These are phyloP conservation scores for Deinandra increscens DNA, from an alignment of 129 eudicot species.

Conservation along the genomic window DNA sequence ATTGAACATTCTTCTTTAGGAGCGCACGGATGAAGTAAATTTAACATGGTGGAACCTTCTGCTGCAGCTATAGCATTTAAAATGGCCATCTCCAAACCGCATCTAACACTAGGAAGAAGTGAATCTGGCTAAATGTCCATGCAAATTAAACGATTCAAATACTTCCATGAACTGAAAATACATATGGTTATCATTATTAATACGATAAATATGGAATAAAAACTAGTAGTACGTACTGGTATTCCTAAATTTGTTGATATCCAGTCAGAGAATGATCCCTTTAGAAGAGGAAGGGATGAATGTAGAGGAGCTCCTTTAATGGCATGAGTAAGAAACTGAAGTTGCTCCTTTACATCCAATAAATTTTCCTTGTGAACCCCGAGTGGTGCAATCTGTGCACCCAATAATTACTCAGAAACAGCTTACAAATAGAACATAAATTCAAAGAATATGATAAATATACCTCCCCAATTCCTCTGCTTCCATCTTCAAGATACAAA, in stretches of 20 bases:
- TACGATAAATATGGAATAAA: background rate
- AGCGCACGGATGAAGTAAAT: constrained; percentile 43
- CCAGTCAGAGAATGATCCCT: constrained; percentile 74
- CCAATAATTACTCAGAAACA: constrained; percentile 15
- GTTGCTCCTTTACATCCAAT: constrained; percentile 79
- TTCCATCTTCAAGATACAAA: constrained; percentile 78
- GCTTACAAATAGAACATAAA: background rate
- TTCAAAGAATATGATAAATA: background rate
- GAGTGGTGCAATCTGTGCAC: constrained; percentile 84
- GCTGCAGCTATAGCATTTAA: constrained; percentile 75
- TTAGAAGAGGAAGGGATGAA: constrained; percentile 62
- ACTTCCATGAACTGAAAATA: background rate
- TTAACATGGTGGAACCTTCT: constrained; percentile 53
- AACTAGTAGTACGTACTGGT: constrained; percentile 45
- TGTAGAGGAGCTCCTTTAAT: constrained; percentile 45
- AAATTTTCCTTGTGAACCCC: constrained; percentile 61
- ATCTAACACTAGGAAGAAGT: constrained; percentile 86
- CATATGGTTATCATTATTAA: background rate
- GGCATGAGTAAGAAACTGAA: constrained; percentile 71
- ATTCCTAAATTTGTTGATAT: constrained; percentile 75
- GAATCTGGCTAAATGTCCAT: constrained; percentile 62
- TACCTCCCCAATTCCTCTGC: constrained; percentile 89
- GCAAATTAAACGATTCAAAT: constrained; percentile 20
- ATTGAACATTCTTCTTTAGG: constrained; percentile 32
- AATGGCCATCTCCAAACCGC: constrained; percentile 91